Base-by-base conservation (phyloP, 345 rosid species). In the Cardamine chenopodiifolia region DNA sequence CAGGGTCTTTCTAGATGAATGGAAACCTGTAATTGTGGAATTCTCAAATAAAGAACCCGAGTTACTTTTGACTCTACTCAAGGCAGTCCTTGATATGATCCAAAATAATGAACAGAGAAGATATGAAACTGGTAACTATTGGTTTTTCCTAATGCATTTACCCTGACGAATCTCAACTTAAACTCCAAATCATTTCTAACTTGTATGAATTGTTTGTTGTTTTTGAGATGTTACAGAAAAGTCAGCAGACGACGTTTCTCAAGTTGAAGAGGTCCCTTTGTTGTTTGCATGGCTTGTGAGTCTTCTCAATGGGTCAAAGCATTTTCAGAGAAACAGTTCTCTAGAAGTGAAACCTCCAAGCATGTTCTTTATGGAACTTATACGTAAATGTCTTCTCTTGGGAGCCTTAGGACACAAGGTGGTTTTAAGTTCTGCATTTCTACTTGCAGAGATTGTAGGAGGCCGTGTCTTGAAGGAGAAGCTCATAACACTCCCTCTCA, bases 1-100 rank as follows among this genome's bases (percentile, higher is more conserved):
- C 42, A 59, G 71, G 70, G 71, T 60, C 42, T 73, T 74, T 37
- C 73, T 83, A 76, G 83, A 82, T 73, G 93, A 84, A 39, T 91
- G 97, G 98, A 88, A 82, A 74, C 83, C 76, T 83, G 82, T 87
- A 66, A 73, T 85, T 48, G 28, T 78, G 63, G 83, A 84, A 76
- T 81, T 95, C 55, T 83, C 92, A 20, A 81, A 75, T 40, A 86
- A 85, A 84, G 93, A 88, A 81, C 97, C 96, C 11, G 89, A 95
- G 80, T 69, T 90, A 63, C 84, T 92, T 70, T 78, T 85, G 62
- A 78, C 75, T 73, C 90, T 90, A 79, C 89, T 90, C 22, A 83
- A 87, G 74, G 83, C 83, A 74, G 83, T 84, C 56, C 81, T 92
- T 61, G 82, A 87, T 70, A 79, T 72, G 83, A 84, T 90, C 31